These are phyloP conservation scores for Cephaloascus albidus DNA, from an alignment of 805 yeast genomes.

Conservation along the genomic window DNA sequence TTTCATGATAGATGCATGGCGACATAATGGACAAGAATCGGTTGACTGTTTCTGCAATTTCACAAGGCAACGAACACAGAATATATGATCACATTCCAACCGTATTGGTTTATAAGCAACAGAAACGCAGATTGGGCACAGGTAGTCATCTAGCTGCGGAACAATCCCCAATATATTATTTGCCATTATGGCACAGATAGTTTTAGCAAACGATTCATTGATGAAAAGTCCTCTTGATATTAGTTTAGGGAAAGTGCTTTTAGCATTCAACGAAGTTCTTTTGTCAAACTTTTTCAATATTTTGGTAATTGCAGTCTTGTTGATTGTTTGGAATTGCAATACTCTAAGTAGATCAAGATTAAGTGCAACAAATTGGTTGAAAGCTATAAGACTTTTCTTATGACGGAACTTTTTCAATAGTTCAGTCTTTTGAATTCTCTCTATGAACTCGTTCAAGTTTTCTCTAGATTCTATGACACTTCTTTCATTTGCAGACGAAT, in stretches of 20 bases:
- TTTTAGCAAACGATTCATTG: slow-evolving; percentile 41
- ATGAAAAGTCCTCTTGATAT: slow-evolving; percentile 30
- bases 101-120: slow-evolving; percentile 68
- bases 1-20: slow-evolving; percentile 39
- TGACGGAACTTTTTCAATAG: slow-evolving; percentile 32
- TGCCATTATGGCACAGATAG: slow-evolving; percentile 47
- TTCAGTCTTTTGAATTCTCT: slow-evolving; percentile 25
- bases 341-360: slow-evolving; percentile 48
- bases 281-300: slow-evolving; percentile 72
- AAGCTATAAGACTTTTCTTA: slow-evolving; percentile 34
- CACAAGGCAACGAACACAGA: slow-evolving; percentile 66
- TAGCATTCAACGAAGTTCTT: slow-evolving; percentile 48
- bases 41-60: slow-evolving; percentile 52
- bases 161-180: slow-evolving; percentile 42
- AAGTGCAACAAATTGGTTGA: slow-evolving; percentile 38
- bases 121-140: slow-evolving; percentile 64
- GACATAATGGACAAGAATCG: slow-evolving; percentile 61
- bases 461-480: slow-evolving; percentile 34
- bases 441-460: slow-evolving; percentile 30
- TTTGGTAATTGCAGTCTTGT: slow-evolving; percentile 54
- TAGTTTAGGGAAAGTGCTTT: slow-evolving; percentile 34
- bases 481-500: slow-evolving; percentile 33
- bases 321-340: slow-evolving; percentile 51
- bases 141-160: slow-evolving; percentile 70
- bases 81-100: slow-evolving; percentile 54